These are phyloP conservation scores for Aureobasidium leucospermi DNA, from an alignment of 2,329 filamentous ascomycete genomes.

Conservation along the genomic window DNA sequence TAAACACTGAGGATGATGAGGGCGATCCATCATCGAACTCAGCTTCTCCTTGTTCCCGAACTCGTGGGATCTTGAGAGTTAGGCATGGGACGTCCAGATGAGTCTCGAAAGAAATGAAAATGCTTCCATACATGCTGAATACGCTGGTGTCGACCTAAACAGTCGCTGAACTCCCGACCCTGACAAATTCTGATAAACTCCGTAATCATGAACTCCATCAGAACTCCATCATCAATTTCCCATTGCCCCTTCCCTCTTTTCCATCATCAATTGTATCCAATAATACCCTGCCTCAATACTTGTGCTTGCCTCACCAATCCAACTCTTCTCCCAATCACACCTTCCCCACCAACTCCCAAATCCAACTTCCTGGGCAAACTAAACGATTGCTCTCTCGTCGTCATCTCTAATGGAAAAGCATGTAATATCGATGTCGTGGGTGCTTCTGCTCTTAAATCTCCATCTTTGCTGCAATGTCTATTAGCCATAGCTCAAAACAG, in stretches of 20 bases:
- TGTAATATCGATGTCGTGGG: conserved; percentile 1
- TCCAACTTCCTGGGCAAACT: conserved; percentile 19
- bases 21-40: background rate
- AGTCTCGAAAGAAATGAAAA: background rate
- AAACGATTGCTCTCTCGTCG: conserved; percentile 13
- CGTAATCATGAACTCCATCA: background rate
- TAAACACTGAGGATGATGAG: background rate
- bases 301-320: conserved; percentile 18
- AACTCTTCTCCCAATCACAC: conserved; percentile 23
- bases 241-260: too few relatives aligned
- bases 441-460: conserved; percentile 17
- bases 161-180: background rate
- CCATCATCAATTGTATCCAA: conserved; percentile 26
- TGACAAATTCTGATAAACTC: background rate
- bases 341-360: conserved; percentile 23
- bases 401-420: background rate
- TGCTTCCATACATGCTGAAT: background rate
- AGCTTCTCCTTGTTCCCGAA: conserved; percentile 1
- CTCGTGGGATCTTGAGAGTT: background rate
- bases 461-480: conserved; percentile 18
- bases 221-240: background rate
- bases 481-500: background rate
- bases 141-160: too few relatives aligned
- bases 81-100: background rate
- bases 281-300: conserved; percentile 19